These are phyloP conservation scores for Sarocladium strictum DNA, from an alignment of 2,329 filamentous ascomycete species.

Conservation along the genomic window DNA sequence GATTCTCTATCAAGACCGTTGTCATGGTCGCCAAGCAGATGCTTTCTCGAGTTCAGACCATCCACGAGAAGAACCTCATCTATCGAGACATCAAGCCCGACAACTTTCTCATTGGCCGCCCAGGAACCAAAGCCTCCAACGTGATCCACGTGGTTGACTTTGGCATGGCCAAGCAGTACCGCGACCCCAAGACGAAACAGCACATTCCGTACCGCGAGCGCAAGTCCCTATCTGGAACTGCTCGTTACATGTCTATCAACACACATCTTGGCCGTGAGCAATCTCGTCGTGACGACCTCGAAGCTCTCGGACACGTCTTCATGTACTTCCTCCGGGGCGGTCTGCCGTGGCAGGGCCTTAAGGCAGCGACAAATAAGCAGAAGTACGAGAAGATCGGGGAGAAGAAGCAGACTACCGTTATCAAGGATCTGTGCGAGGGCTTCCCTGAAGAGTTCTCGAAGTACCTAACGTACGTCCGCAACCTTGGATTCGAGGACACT, in stretches of 20 bases:
- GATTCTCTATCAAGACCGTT: conserved; percentile 95
- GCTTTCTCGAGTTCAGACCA: conserved; percentile 86
- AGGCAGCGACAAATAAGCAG: conserved; percentile 78
- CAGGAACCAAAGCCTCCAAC: conserved; percentile 88
- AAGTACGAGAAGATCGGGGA: conserved; percentile 99
- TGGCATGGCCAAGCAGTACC: conserved; percentile 99
- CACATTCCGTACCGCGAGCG: conserved; percentile 97
- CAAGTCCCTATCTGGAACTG: conserved; percentile 93
- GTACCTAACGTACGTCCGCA: conserved; percentile 94
- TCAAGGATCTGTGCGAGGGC: conserved; percentile 94
- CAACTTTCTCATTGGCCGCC: conserved; percentile 95
- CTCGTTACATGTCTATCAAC: conserved; percentile 99
- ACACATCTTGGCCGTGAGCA: conserved; percentile 95
- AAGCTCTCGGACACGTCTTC: conserved; percentile 74
- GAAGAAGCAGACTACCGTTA: conserved; percentile 97
- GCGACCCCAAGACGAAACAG: conserved; percentile 97
- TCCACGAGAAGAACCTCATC: conserved; percentile 98
- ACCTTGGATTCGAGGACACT: conserved; percentile 96
- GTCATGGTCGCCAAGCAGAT: conserved; percentile 99
- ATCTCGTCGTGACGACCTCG: conserved; percentile 90
- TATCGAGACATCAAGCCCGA: conserved; percentile 99
- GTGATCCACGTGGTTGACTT: conserved; percentile 99
- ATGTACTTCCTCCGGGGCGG: conserved; percentile 70
- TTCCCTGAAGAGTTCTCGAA: conserved; percentile 98
- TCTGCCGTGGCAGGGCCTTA: conserved; percentile 66